Conservation (phyloP, 306 rosid genomes). For the Cicer judaicum region DNA sequence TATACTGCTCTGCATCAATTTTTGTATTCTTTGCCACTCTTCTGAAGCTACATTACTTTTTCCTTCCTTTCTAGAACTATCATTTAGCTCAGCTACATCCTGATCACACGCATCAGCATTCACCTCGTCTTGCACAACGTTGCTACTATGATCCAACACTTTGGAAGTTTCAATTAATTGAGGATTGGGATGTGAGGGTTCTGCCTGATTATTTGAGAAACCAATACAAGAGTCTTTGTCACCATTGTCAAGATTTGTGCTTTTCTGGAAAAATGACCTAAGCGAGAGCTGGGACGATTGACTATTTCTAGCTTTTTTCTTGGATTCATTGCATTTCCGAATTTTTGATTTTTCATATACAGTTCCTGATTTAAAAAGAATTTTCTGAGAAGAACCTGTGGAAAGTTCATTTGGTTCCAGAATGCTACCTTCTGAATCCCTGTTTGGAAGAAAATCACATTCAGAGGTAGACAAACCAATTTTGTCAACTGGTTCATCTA, state of each 20-base stretch:
- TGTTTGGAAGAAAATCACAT: constrained; percentile 51
- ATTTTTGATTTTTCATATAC: constrained; percentile 41
- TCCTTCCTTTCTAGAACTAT: constrained; percentile 54
- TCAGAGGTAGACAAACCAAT: constrained; percentile 40
- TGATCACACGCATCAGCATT: constrained; percentile 45
- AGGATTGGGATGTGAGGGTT: constrained; percentile 49
- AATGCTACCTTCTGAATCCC: constrained; percentile 48
- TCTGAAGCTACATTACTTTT: constrained; percentile 62
- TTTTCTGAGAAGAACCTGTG: constrained; percentile 43
- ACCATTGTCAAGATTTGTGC: constrained; percentile 44
- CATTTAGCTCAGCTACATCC: constrained; percentile 51
- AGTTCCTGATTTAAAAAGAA: constrained; percentile 38
- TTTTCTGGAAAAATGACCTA: constrained; percentile 73
- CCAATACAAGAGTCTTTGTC: constrained; percentile 41
- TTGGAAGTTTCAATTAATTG: constrained; percentile 49
- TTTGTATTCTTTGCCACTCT: constrained; percentile 93
- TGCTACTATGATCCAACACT: constrained; percentile 43
- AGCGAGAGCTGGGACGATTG: constrained; percentile 75
- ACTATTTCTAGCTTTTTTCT: constrained; percentile 70
- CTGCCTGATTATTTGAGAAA: constrained; percentile 45
- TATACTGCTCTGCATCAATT: constrained; percentile 87
- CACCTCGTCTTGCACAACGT: constrained; percentile 48
- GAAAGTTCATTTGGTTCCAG: constrained; percentile 40
- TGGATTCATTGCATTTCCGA: constrained; percentile 43
- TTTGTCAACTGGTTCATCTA: constrained; percentile 45